These are phyloP conservation scores for Populus deltoides DNA, from an alignment of 345 rosid genomes.

Conservation along the genomic window DNA sequence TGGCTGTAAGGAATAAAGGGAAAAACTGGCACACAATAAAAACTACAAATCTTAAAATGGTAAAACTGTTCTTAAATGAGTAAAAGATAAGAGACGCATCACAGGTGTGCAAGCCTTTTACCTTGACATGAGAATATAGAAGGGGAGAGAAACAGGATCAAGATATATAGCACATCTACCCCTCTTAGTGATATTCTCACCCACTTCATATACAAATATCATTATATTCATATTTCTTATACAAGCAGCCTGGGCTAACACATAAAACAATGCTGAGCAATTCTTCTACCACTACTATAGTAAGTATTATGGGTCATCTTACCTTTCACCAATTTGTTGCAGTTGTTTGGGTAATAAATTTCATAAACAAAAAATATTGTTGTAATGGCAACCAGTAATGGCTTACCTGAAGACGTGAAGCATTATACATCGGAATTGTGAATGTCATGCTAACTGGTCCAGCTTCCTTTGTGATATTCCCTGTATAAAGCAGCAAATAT, in stretches of 20 bases:
- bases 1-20: not conserved
- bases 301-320: not conserved
- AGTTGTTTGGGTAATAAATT: not conserved
- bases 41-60: not conserved
- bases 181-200: not conserved
- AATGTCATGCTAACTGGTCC: constrained; percentile 98
- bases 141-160: no score
- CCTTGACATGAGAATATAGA: no score
- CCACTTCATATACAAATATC: not conserved
- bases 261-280: not conserved
- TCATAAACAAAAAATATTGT: not conserved
- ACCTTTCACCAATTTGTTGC: not conserved
- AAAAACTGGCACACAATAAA: not conserved
- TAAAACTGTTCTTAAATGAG: not conserved
- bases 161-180: not conserved
- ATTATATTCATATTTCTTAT: no score
- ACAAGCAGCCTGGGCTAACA: not conserved
- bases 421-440: constrained; percentile 95
- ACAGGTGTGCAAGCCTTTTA: no score
- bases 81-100: not conserved
- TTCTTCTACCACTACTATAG: no score
- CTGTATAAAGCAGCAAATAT: constrained; percentile 36
- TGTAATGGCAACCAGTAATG: not conserved
- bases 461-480: constrained; percentile 88
- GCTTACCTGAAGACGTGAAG: constrained; percentile 84